Evolutionary conservation across 805 yeast genomes (phyloP), one percentile per base, ranked within the genome.

Genomic region (Starmerella stellata): DNA sequence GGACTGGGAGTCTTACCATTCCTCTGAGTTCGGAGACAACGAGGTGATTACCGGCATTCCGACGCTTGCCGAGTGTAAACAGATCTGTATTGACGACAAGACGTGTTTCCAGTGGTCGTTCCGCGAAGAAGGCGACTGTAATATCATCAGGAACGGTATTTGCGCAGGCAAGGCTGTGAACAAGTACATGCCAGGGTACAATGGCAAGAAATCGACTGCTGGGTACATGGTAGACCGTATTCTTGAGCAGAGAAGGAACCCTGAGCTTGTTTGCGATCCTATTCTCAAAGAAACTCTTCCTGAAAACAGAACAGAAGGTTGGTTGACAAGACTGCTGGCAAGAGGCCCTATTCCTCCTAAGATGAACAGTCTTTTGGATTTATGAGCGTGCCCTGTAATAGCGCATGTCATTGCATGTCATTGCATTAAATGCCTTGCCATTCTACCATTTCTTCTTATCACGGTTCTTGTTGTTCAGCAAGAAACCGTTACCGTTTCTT

Each of bases 191-290:
- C 32, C 32, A 38, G 30, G 41, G 18, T 20, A 35, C 7, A 38
- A 38, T 15, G 44, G 41, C n/a, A 36, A 38, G 5, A 39, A 41
- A 5, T 37, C 48, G 9, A 38, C 38, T 9, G 41, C 54, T 8
- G 59, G 54, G 3, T 58, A 53, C 54, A 48, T 46, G 46, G 36
- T 53, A 9, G 59, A 56, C 30, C 42, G 59, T 19, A 58, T 58
- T 36, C 40, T 52, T 8, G 44, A 38, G 14, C 40, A 39, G 28
- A 35, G 47, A 11, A 29, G 14, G 32, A 29, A 29, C 14, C 19
- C 32, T 5, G 8, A 15, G 16, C 7, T 7, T 15, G 7, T 29
- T 15, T 29, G 32, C 14, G 32, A 29, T 13, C 32, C 32, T 29
- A 29, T 29, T 7, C 7, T 8, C 14, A 15, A 13, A 5, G 11